Conservation (phyloP, 1,139 yeast genomes). For the Candida albicans region DNA sequence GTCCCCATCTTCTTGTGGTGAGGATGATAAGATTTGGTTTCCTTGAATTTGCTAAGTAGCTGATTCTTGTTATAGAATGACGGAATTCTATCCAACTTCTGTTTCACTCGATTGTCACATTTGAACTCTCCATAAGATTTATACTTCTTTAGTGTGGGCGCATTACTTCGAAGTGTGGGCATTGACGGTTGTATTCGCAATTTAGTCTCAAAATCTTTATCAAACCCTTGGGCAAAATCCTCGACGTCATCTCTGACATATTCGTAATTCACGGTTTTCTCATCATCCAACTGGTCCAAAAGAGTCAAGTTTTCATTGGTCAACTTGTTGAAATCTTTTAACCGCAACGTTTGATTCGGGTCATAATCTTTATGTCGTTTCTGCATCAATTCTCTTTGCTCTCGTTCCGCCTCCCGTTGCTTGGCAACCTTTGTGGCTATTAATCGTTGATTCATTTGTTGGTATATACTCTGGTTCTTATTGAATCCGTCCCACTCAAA, state of each 20-base stretch:
- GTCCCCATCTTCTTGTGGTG: slow-evolving; percentile 29
- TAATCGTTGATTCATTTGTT: slow-evolving; percentile 21
- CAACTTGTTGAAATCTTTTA: slow-evolving; percentile 29
- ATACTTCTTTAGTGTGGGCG: slow-evolving; percentile 24
- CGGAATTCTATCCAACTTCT: slow-evolving; percentile 44
- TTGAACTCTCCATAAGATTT: slow-evolving; percentile 38
- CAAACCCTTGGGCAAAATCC: slow-evolving; percentile 40
- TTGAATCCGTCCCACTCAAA: slow-evolving; percentile 45
- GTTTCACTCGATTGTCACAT: slow-evolving; percentile 33
- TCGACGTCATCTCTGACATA: slow-evolving; percentile 41
- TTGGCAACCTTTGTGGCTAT: slow-evolving; percentile 28
- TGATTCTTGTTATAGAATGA: slow-evolving; percentile 37
- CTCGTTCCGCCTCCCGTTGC: slow-evolving; percentile 36
- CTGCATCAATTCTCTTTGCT: slow-evolving; percentile 31
- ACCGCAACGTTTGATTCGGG: slow-evolving; percentile 27
- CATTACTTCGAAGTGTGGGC: slow-evolving; percentile 15
- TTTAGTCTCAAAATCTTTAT: slow-evolving; percentile 16
- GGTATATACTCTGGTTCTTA: slow-evolving; percentile 33
- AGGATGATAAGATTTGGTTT: slow-evolving; percentile 13
- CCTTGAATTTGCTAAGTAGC: slow-evolving; percentile 30
- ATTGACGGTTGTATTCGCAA: slow-evolving; percentile 15
- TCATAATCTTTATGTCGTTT: slow-evolving; percentile 19
- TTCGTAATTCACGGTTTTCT: slow-evolving; percentile 37
- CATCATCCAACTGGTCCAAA: slow-evolving; percentile 33
- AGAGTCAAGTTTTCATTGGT: slow-evolving; percentile 18